Base-by-base conservation (phyloP, 1,284 basidiomycete genomes). In the Phlebopus sp. region DNA sequence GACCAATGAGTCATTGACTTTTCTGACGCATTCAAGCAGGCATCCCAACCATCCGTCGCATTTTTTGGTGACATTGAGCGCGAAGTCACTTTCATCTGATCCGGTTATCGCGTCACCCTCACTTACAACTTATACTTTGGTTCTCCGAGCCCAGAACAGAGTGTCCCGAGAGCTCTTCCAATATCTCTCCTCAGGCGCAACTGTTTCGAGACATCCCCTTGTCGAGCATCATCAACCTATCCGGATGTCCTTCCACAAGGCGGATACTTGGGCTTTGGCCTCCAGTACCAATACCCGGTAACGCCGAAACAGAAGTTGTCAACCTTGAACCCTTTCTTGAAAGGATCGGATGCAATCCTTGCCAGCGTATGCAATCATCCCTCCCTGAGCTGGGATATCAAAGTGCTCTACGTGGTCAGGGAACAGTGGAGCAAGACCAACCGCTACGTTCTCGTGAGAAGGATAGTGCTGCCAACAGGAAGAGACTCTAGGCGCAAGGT, bases 61-160 rank as follows among this genome's bases (percentile, higher is more conserved):
- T 72, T 70, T 43, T 69, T 57, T 50, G 58, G 63, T 31, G 72
- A 77, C 49, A 59, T 72, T 37, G 66, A 72, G 37, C 71, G 75
- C 51, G 67, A 75, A 50, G 67, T 77, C 15, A 47, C 59, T 3
- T 60, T 60, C 0, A 67, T 78, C 31, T 61, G 44, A 1, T 60
- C 61, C 3, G 74, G 75, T 0, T 60, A 66, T 39, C 68, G 71
- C 2, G 54, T 77, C 27, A 75, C 71, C 2, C 55, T 78, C 41
- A 70, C 73, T 0, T 75, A 71, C 51, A 69, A 69, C 48, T 60
- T 74, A 18, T 64, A 68, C 47, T 57, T 64, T 17, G 45, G 23
- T n/a, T 13, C 21, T 4, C 34, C 30, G 11, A 34, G 32, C 9
- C n/a, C 38, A 14, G 37, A 25, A 5, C 25, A 25, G 25, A 25